Evolutionary conservation across 345 rosid genomes (phyloP).

Genomic region (Xanthoceras sorbifolium): DNA sequence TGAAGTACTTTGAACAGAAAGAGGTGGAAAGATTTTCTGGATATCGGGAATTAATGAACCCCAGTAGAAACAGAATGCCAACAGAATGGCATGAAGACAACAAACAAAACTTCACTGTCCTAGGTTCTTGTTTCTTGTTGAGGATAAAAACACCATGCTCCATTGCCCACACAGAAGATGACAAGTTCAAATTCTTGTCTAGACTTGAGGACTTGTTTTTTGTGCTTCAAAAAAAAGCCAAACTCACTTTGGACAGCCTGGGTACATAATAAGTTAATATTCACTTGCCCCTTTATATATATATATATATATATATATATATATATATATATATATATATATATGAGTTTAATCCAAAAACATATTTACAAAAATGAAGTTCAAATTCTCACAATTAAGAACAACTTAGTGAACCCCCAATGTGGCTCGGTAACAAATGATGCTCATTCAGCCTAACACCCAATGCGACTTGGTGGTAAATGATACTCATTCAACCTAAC

Average conservation of each 20-base stretch:
- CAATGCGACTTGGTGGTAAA: too few species aligned
- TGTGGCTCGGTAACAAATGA: too few species aligned
- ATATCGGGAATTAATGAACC: too few species aligned
- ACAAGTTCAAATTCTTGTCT: background rate
- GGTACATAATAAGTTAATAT: background rate
- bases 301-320: too few species aligned
- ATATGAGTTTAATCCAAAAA: too few species aligned
- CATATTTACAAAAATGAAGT: background rate
- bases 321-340: too few species aligned
- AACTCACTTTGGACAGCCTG: conserved; percentile 5
- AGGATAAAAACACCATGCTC: background rate
- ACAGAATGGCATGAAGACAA: background rate
- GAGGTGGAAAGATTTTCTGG: too few species aligned
- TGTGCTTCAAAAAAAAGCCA: background rate
- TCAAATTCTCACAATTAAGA: background rate
- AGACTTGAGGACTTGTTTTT: background rate
- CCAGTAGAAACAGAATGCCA: conserved; percentile 4
- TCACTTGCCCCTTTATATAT: background rate
- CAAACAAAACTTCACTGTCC: background rate
- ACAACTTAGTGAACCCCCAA: too few species aligned
- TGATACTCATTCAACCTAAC: too few species aligned
- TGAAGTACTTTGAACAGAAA: too few species aligned
- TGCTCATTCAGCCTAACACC: too few species aligned
- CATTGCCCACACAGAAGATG: background rate
- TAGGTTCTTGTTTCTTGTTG: background rate